phyloP scores from a whole-genome alignment of 2,329 filamentous ascomycete genomes.

The Achaetomium macrosporum region DNA sequence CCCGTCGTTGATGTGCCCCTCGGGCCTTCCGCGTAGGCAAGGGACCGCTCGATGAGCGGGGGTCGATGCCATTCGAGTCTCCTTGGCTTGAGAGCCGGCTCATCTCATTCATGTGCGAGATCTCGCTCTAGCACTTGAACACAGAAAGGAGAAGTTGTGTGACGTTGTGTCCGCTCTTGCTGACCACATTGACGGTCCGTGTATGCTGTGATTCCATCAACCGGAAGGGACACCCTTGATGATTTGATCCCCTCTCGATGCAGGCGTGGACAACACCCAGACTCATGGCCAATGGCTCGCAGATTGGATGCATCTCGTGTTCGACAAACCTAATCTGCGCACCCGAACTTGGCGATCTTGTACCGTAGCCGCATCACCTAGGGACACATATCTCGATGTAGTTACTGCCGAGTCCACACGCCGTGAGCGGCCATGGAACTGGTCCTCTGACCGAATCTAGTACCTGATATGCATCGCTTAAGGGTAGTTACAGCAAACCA shows the following conservation, averaged over 20 bases:
- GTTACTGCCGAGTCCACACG: neutral
- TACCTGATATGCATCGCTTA: neutral
- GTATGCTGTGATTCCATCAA: neutral
- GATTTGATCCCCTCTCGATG: neutral
- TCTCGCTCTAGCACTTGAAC: neutral
- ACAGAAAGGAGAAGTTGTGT: neutral
- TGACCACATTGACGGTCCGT: constrained; percentile 2
- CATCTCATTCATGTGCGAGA: neutral
- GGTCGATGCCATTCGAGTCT: neutral
- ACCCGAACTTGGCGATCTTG: neutral
- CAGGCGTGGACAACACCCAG: neutral
- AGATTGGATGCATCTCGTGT: neutral
- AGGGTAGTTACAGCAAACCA: too few species aligned
- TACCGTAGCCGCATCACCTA: constrained; percentile 3
- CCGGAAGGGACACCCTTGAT: neutral
- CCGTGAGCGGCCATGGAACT: neutral
- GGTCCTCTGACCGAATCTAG: neutral
- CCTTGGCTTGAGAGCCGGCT: neutral
- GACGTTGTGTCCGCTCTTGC: constrained; percentile 1
- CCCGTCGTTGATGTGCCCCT: neutral
- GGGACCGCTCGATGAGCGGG: too few species aligned
- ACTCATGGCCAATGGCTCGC: neutral
- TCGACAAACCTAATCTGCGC: constrained; percentile 1
- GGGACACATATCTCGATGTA: neutral
- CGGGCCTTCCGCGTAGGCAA: neutral